phyloP scores from a whole-genome alignment of 306 rosid species.

The Begonia loranthoides region DNA sequence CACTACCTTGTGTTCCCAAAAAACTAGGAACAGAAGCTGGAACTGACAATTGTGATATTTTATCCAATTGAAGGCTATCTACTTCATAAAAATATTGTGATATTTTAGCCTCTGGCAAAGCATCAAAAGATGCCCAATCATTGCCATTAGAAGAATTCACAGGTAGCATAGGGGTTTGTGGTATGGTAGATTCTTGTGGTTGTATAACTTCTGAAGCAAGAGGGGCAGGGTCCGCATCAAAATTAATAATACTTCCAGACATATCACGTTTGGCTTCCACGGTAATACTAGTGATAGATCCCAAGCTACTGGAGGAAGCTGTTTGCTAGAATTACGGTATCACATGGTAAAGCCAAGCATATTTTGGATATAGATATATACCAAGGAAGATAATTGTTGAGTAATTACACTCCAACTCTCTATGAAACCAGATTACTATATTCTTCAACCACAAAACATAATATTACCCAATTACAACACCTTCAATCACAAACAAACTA shows the following conservation, averaged over 20 bases:
- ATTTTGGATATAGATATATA: too few relatives aligned
- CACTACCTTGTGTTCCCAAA: too few relatives aligned
- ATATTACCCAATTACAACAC: too few relatives aligned
- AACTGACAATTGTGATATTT: constrained; percentile 49
- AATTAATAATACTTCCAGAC: constrained; percentile 81
- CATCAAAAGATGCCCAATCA: constrained; percentile 96
- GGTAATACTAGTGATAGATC: constrained; percentile 41
- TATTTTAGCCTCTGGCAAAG: constrained; percentile 30
- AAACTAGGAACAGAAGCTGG: constrained; percentile 37
- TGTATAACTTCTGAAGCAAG: constrained; percentile 43
- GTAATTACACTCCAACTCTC: too few relatives aligned
- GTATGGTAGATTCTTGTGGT: constrained; percentile 38
- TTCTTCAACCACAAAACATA: too few relatives aligned
- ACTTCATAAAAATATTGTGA: constrained; percentile 38
- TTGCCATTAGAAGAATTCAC: constrained; percentile 33
- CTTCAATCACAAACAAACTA: too few relatives aligned
- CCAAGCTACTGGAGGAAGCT: constrained; percentile 67
- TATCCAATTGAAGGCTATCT: constrained; percentile 58
- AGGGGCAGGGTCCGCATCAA: constrained; percentile 64
- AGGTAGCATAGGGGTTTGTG: constrained; percentile 37
- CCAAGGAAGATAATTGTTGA: too few relatives aligned
- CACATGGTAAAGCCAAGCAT: too few relatives aligned
- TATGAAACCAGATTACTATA: too few relatives aligned
- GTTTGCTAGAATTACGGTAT: constrained; percentile 54
- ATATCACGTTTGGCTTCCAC: constrained; percentile 62